Evolutionary conservation across 495 filamentous ascomycete genomes (phyloP), one percentile per base, ranked within the genome.

Genomic region (Tuber magnatum): DNA sequence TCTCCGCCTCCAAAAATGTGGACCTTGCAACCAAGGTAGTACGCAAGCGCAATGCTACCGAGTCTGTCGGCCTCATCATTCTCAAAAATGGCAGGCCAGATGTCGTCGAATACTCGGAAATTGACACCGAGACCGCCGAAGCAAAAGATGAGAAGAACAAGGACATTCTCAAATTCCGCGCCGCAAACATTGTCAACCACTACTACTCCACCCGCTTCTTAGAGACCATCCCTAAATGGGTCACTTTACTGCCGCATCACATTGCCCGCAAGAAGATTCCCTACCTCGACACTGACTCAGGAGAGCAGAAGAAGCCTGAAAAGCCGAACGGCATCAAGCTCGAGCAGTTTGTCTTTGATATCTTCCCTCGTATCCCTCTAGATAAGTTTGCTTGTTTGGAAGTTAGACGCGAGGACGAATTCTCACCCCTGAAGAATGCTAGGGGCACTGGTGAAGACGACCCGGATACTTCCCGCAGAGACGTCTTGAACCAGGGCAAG

Each of bases 101-200:
- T 80, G 95, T 99, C 9, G 96, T 99, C 32, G 95, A 99, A 86
- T 99, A 99, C 87, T 97, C 93, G 22, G 95, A 99, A 84, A 98
- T 99, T 80, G 92, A 97, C 87, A 84, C 90, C 75, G 90, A 88
- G 70, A 93, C 91, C 3, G 91, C 94, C 48, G 94, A 97, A 83
- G 94, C 94, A 78, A 89, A 91, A 83, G 95, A 99, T 83, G 87
- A 91, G 73, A 91, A 93, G 83, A 90, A 98, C 2, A 73, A 73
- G 44, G 89, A 89, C 68, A 86, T 98, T 72, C 89, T 99, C 82
- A 97, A 93, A 85, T 97, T 97, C 90, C 91, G 95, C 68, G 94
- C 95, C 71, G 95, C 94, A 78, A 99, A 99, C 86, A 99, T 99
- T 76, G 95, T 99, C 85, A 99, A 99, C 88, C 95, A 99, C 87